Percentiles rank a stretch among this genome's conserved stretches.
phyloP scores from a whole-genome alignment of 306 rosid species.

The Cucumis hystrix region DNA sequence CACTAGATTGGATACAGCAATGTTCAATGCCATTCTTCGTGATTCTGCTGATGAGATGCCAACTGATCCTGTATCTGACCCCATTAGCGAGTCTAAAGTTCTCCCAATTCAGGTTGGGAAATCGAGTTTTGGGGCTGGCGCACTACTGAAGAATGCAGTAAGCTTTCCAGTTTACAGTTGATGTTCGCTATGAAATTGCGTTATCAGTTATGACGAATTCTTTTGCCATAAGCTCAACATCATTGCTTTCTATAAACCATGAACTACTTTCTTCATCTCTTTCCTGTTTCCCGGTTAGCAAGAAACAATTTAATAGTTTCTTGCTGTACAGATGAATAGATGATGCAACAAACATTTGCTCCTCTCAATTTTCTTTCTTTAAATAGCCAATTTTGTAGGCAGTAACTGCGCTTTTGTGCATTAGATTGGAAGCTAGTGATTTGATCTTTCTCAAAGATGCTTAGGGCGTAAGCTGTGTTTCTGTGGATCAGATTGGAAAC shows the following conservation, averaged over 20 bases:
- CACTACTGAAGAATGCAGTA: conserved; percentile 87
- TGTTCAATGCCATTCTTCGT: conserved; percentile 98
- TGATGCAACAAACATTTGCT: background rate
- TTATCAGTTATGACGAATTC: background rate
- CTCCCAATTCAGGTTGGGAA: conserved; percentile 73
- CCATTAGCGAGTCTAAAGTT: conserved; percentile 72
- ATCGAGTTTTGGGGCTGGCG: conserved; percentile 90
- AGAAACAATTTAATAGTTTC: background rate
- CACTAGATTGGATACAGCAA: conserved; percentile 87
- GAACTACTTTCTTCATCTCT: background rate
- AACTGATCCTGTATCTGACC: conserved; percentile 91
- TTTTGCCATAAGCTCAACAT: background rate
- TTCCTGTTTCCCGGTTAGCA: background rate
- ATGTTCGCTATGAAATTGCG: background rate
- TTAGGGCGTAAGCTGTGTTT: background rate
- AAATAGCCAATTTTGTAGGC: background rate
- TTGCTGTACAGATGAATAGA: background rate
- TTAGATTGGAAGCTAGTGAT: background rate
- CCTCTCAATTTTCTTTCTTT: background rate
- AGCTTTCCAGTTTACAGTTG: conserved; percentile 11
- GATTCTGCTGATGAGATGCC: conserved; percentile 84
- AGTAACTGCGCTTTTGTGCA: background rate
- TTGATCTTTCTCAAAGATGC: background rate
- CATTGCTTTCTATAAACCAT: background rate
- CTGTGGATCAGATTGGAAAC: conserved; percentile 68